These are phyloP conservation scores for Solanum paucissectum DNA, from an alignment of 257 asterid genomes.

Conservation along the genomic window DNA sequence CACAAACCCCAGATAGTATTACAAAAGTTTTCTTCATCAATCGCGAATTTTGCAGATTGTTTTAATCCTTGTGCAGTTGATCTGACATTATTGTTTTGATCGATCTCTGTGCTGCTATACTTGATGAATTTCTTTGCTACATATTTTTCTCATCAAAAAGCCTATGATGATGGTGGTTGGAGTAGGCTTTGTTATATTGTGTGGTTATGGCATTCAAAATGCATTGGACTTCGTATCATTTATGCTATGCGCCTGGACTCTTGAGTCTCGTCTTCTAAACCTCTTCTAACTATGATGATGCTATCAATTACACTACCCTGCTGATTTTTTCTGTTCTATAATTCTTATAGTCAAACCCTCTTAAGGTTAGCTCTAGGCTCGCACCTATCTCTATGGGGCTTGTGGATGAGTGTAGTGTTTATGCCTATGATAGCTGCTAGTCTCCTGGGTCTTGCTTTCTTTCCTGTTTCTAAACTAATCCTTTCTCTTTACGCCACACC, in stretches of 20 bases:
- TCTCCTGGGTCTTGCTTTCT: neutral
- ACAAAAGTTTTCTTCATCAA: neutral
- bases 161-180: neutral
- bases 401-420: neutral
- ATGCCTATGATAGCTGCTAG: neutral
- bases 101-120: neutral
- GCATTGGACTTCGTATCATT: neutral
- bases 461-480: neutral
- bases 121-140: neutral
- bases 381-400: neutral
- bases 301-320: neutral
- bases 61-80: neutral
- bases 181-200: neutral
- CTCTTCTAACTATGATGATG: neutral
- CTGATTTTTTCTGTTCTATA: too few relatives aligned
- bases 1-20: neutral
- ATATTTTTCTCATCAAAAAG: neutral
- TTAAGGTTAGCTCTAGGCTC: neutral
- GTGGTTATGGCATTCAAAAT: neutral
- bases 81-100: neutral
- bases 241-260: neutral
- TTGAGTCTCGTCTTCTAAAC: neutral
- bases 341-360: too few relatives aligned
- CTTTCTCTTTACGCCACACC: neutral
- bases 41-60: neutral